Conservation (phyloP, 2,329 filamentous ascomycete species). For the Cercospora nicotianae region DNA sequence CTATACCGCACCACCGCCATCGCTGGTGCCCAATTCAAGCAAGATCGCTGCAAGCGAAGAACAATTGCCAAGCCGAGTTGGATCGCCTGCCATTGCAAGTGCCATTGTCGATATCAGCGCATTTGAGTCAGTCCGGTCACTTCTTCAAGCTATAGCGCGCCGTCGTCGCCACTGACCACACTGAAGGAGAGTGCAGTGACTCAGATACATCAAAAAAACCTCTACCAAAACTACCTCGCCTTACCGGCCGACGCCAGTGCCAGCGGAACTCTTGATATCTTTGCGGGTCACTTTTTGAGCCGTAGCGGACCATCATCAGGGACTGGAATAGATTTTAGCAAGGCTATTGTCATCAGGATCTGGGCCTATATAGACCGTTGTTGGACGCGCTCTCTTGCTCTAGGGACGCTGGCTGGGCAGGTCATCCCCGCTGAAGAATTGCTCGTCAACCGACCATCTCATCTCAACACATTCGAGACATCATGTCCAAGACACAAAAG, state of each 20-base stretch:
- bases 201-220: neutral
- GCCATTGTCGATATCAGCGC: neutral
- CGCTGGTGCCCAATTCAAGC: neutral
- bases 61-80: neutral
- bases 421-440: no score
- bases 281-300: neutral
- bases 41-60: no score
- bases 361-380: no score
- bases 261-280: accelerated
- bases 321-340: neutral
- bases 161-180: no score
- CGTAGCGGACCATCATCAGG: neutral
- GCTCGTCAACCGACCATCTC: neutral
- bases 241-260: neutral
- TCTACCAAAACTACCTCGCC: neutral
- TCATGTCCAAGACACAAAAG: slow-evolving; percentile 16
- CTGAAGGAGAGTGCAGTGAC: no score
- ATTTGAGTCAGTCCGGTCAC: neutral
- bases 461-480: neutral
- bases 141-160: neutral
- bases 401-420: no score
- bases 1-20: neutral
- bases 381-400: no score
- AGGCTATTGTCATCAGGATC: neutral
- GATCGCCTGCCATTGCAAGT: neutral